Base-by-base conservation (phyloP, 768 basidiomycete species). In the Chalciporus sphaerocephalus region DNA sequence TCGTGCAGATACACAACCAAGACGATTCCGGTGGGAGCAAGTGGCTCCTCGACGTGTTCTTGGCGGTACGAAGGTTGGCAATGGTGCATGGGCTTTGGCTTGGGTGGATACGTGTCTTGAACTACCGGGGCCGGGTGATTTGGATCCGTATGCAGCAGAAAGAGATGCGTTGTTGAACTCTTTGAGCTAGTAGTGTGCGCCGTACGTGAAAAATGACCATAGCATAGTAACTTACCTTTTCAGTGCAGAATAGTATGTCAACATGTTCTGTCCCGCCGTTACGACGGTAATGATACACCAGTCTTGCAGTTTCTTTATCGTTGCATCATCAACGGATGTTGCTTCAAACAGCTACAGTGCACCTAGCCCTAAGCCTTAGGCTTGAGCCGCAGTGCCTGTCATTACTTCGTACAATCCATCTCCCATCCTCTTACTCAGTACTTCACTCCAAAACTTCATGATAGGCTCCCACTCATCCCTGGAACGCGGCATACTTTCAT, bases 361-460 rank as follows among this genome's bases (percentile, higher is more conserved):
- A 46, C 58, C 28, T 20, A n/a, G 16, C 39, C 40, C 32, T 50
- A 25, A n/a, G 16, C 39, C 40, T 28, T 50, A 30, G 40, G 2
- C 15, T 57, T 40, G 55, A 33, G 40, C 27, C 16, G 28, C 37
- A 6, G 43, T 47, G 2, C 66, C 57, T 8, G 58, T 75, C 74
- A 83, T 75, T 8, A 91, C 81, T 51, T 89, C 83, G 47, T 85
- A 86, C 47, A 87, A 55, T 9, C 81, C 85, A 5, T 81, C 76
- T 9, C 68, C 72, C 52, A 74, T 74, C 56, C 85, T 75, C 50
- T 70, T 74, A 2, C 67, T 70, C 15, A 93, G 67, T 32, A 66
- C 65, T 58, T 82, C 78, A 54, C 89, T 86, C 91, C 91, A 94
- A 64, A 92, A 92, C 47, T 74, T 69, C 87, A 95, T 92, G 37